These are phyloP conservation scores for Lactarius tabidus DNA, from an alignment of 768 basidiomycete genomes.

Conservation along the genomic window DNA sequence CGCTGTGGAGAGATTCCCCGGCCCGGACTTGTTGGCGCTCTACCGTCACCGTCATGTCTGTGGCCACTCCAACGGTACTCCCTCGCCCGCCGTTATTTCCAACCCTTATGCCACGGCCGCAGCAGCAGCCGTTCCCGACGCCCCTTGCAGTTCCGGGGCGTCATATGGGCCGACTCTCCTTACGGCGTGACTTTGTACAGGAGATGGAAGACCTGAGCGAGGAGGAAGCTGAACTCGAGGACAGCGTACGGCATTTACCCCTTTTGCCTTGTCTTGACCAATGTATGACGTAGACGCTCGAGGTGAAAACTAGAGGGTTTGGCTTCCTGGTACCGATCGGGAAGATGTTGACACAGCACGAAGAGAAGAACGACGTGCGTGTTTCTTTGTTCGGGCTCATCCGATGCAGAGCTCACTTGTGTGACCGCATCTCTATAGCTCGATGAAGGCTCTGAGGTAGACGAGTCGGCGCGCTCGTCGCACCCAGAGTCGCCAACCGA, in stretches of 20 bases:
- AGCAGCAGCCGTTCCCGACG: conserved; percentile 60
- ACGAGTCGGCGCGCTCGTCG: conserved; percentile 37
- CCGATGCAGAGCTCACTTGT: background rate
- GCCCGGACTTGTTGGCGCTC: background rate
- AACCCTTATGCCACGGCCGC: conserved; percentile 58
- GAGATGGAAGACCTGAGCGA: conserved; percentile 85
- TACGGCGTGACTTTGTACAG: conserved; percentile 60
- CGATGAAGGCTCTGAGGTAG: conserved; percentile 39
- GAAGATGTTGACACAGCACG: conserved; percentile 64
- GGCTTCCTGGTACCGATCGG: conserved; percentile 71
- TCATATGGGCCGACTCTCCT: conserved; percentile 54
- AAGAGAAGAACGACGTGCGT: conserved; percentile 80
- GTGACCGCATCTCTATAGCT: conserved; percentile 31
- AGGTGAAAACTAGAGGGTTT: conserved; percentile 63
- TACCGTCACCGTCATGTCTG: conserved; percentile 37
- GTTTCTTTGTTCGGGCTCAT: background rate
- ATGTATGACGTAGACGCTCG: conserved; percentile 43
- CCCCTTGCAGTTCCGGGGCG: conserved; percentile 51
- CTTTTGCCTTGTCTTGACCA: background rate
- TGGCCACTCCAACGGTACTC: conserved; percentile 68
- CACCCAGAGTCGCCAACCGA: conserved; percentile 38
- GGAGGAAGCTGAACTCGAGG: conserved; percentile 79
- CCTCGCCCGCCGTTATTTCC: conserved; percentile 63
- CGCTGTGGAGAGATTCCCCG: background rate
- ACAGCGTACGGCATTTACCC: conserved; percentile 45